Percentiles rank a stretch among this genome's conserved stretches.
These are phyloP conservation scores for Acrocalymma vagum DNA, from an alignment of 2,329 filamentous ascomycete genomes.

Conservation along the genomic window DNA sequence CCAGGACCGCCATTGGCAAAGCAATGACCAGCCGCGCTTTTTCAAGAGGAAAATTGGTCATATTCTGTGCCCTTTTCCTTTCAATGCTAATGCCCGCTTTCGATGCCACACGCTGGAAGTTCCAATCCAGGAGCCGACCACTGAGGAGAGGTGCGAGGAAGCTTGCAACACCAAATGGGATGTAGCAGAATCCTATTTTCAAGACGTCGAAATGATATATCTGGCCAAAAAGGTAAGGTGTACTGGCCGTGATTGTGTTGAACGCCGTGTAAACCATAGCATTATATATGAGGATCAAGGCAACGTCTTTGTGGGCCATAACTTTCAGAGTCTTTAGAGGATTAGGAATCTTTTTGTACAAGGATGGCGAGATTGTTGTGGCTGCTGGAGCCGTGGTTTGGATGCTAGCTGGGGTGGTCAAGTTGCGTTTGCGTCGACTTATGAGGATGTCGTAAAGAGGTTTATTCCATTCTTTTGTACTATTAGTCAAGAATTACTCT, in stretches of 20 bases:
- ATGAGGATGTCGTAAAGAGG: slow-evolving; percentile 32
- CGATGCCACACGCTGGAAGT: slow-evolving; percentile 73
- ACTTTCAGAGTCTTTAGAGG: slow-evolving; percentile 52
- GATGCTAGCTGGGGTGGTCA: too few species aligned
- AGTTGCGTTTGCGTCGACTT: too few species aligned
- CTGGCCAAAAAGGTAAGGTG: slow-evolving; percentile 56
- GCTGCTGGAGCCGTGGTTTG: too few species aligned
- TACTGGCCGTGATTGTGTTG: slow-evolving; percentile 55
- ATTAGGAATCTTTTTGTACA: too few species aligned
- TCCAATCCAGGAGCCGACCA: slow-evolving; percentile 72
- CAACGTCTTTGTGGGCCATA: slow-evolving; percentile 50
- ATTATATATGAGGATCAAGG: slow-evolving; percentile 46
- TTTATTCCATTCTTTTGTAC: too few species aligned
- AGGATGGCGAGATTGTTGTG: too few species aligned
- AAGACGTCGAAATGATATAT: slow-evolving; percentile 59
- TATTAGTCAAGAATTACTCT: too few species aligned
- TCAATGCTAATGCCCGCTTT: slow-evolving; percentile 68
- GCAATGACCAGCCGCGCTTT: slow-evolving; percentile 47
- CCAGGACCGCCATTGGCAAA: slow-evolving; percentile 43
- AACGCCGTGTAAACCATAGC: slow-evolving; percentile 57
- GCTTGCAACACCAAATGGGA: slow-evolving; percentile 50
- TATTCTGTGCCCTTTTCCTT: slow-evolving; percentile 61
- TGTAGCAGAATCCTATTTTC: slow-evolving; percentile 53
- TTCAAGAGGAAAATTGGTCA: slow-evolving; percentile 59
- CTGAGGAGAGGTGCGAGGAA: slow-evolving; percentile 47